A percentile compares a stretch with the other conserved stretches of the same genome.
Conservation (phyloP, 805 yeast genomes). For the Candida patagonica region DNA sequence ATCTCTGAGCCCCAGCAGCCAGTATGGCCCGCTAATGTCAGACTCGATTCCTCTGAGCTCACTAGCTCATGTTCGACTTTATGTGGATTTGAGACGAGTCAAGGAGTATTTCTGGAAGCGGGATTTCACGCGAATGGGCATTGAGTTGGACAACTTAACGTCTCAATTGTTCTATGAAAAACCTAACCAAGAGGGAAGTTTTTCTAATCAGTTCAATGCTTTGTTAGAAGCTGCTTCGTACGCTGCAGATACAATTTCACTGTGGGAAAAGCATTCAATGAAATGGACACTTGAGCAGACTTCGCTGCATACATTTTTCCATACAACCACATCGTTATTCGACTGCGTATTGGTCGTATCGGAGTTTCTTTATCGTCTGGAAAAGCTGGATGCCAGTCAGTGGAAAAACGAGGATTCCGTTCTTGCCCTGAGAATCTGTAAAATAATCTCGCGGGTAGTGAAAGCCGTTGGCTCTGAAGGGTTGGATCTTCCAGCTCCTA, state of each 20-base stretch:
- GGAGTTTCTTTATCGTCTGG: constrained; percentile 24
- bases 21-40: constrained; percentile 32
- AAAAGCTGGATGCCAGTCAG: constrained; percentile 9
- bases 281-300: constrained; percentile 24
- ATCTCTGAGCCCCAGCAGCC: constrained; percentile 32
- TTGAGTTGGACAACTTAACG: constrained; percentile 18
- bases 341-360: constrained; percentile 30
- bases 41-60: constrained; percentile 35
- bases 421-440: constrained; percentile 15
- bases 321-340: constrained; percentile 27
- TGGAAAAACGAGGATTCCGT: constrained; percentile 17
- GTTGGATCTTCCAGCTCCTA: constrained; percentile 4
- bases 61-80: constrained; percentile 28
- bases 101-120: constrained; percentile 34
- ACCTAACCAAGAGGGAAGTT: constrained; percentile 1
- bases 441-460: constrained; percentile 19
- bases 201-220: constrained; percentile 17
- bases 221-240: constrained; percentile 30
- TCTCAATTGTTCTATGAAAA: constrained; percentile 11
- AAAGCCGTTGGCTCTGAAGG: constrained; percentile 18
- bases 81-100: constrained; percentile 30
- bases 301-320: constrained; percentile 28
- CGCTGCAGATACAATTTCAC: constrained; percentile 30
- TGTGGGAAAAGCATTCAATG: constrained; percentile 30
- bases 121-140: constrained; percentile 30